These are phyloP conservation scores for Salix koriyanagi DNA, from an alignment of 345 rosid species.

Conservation along the genomic window DNA sequence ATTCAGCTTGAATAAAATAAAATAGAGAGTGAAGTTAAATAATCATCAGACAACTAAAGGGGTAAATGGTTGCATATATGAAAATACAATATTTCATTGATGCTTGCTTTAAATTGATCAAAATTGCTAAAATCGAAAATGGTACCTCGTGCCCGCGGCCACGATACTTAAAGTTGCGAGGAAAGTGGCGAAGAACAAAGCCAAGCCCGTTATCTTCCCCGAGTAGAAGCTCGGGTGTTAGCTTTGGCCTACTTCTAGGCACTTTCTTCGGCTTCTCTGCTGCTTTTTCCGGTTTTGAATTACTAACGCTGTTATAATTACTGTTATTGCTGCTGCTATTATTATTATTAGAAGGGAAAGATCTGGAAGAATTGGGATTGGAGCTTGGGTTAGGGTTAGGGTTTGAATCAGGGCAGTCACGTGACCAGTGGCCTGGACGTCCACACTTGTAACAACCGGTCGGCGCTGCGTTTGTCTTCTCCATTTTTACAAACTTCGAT, in stretches of 20 bases:
- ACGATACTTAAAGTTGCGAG: constrained; percentile 66
- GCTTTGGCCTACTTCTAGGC: constrained; percentile 61
- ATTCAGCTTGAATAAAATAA: neutral
- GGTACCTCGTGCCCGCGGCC: constrained; percentile 87
- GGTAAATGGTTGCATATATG: neutral
- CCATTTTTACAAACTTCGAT: constrained; percentile 29
- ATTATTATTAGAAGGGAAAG: constrained; percentile 15
- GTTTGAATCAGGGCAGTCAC: constrained; percentile 59
- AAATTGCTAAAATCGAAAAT: neutral
- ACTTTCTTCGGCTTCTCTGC: constrained; percentile 53
- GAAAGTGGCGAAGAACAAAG: constrained; percentile 78
- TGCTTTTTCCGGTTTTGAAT: neutral
- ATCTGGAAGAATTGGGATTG: constrained; percentile 16
- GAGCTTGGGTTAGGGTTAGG: constrained; percentile 17
- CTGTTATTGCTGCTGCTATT: neutral
- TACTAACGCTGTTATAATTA: neutral
- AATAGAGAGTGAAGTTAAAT: neutral
- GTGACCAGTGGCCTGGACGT: constrained; percentile 97
- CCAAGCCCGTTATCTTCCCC: constrained; percentile 76
- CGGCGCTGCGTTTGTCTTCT: constrained; percentile 41
- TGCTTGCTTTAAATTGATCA: neutral
- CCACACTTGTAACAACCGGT: constrained; percentile 98
- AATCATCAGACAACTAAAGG: too few relatives aligned
- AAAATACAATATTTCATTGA: neutral
- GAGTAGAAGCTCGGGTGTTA: constrained; percentile 72